Evolutionary conservation across 1,284 basidiomycete genomes (phyloP).

Genomic region (Caloboletus inedulis): DNA sequence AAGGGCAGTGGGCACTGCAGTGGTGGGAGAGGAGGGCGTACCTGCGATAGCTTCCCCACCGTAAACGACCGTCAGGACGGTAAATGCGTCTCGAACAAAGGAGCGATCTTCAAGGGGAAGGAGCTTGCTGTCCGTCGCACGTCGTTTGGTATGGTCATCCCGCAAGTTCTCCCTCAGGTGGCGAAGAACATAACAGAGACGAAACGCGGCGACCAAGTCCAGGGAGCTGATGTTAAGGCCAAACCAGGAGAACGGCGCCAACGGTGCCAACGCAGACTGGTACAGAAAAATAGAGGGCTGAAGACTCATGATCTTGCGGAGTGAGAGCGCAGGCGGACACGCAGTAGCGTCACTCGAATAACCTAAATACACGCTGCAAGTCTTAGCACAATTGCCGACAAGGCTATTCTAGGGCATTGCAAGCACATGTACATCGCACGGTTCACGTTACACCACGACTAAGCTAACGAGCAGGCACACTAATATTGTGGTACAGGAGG

Average conservation of each 20-base stretch:
- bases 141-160: constrained; percentile 39
- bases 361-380: too few relatives aligned
- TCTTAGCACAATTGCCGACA: neutral
- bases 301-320: constrained; percentile 24
- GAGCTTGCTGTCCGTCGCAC: constrained; percentile 17
- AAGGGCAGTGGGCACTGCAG: neutral
- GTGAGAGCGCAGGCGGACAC: neutral
- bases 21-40: constrained; percentile 27
- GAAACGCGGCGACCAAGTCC: constrained; percentile 61
- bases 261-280: constrained; percentile 52
- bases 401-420: neutral
- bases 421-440: constrained; percentile 1
- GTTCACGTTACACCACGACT: constrained; percentile 4
- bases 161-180: constrained; percentile 57
- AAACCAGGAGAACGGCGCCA: constrained; percentile 67
- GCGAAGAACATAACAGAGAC: constrained; percentile 64
- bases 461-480: constrained; percentile 13
- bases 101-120: constrained; percentile 46
- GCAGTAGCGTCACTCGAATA: too few relatives aligned
- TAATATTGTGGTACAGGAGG: constrained; percentile 34
- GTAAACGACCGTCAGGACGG: constrained; percentile 65
- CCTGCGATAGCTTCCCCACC: constrained; percentile 69
- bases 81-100: constrained; percentile 53
- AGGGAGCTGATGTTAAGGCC: constrained; percentile 56
- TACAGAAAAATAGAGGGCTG: constrained; percentile 53